phyloP scores from a whole-genome alignment of 73 alveolate species.

The Tetrahymena borealis region DNA sequence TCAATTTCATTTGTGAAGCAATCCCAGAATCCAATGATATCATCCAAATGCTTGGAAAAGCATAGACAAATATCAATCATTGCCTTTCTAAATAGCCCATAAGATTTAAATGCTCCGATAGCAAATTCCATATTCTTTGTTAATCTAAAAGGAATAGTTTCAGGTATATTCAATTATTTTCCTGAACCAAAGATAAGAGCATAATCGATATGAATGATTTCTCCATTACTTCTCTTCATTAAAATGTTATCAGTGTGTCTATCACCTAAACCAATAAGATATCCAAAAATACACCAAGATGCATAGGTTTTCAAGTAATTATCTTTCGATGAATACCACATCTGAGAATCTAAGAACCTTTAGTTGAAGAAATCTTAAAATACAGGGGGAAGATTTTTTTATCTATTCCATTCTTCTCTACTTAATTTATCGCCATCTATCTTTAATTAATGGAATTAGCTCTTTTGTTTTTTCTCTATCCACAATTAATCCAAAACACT shows the following conservation, averaged over 20 bases:
- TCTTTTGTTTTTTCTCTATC: slow-evolving; percentile 40
- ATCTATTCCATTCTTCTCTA: slow-evolving; percentile 49
- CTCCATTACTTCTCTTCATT: slow-evolving; percentile 65
- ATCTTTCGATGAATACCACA: slow-evolving; percentile 75
- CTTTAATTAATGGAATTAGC: slow-evolving; percentile 1
- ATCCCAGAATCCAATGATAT: background rate
- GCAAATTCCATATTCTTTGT: slow-evolving; percentile 84
- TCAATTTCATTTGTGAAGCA: background rate
- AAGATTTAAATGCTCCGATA: slow-evolving; percentile 85
- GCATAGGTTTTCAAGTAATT: slow-evolving; percentile 85
- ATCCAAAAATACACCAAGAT: slow-evolving; percentile 88
- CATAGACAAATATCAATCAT: background rate
- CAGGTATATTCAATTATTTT: slow-evolving; percentile 83
- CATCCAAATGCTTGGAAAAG: background rate
- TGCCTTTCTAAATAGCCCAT: slow-evolving; percentile 72
- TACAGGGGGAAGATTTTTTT: slow-evolving; percentile 64
- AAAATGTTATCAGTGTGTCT: slow-evolving; percentile 93
- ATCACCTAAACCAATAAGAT: slow-evolving; percentile 94
- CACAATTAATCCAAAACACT: slow-evolving; percentile 44
- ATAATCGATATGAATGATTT: slow-evolving; percentile 89
- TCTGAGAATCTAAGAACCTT: slow-evolving; percentile 69
- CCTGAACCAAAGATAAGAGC: slow-evolving; percentile 95
- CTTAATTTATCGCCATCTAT: slow-evolving; percentile 26
- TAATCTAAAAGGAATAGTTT: slow-evolving; percentile 89
- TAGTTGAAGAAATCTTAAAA: slow-evolving; percentile 61